These are phyloP conservation scores for Eucalyptus leucophloia DNA, from an alignment of 345 rosid genomes.

Conservation along the genomic window DNA sequence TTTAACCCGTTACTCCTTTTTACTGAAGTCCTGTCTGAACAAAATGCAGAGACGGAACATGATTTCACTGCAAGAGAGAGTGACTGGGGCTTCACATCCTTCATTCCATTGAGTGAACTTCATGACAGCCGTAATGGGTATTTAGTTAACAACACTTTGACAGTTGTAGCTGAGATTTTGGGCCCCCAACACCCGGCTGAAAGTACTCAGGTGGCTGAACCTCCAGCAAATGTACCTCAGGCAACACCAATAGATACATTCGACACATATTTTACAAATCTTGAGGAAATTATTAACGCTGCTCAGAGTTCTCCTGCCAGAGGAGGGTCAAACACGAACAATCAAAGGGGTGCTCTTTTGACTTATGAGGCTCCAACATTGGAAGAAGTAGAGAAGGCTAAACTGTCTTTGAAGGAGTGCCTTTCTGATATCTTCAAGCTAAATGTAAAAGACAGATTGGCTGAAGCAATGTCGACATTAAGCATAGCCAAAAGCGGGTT, in stretches of 20 bases:
- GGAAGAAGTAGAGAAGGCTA: slow-evolving; percentile 1
- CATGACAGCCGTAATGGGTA: not conserved
- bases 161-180: not conserved
- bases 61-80: not conserved
- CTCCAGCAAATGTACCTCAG: not conserved
- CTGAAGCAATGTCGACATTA: not conserved
- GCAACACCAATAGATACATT: not conserved
- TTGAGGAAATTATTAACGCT: not conserved
- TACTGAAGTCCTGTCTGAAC: not conserved
- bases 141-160: not conserved
- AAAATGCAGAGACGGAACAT: not conserved
- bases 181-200: not conserved
- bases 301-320: not conserved
- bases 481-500: not conserved
- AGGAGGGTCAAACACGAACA: not conserved
- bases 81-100: not conserved
- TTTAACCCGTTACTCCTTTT: not conserved
- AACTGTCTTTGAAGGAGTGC: slow-evolving; percentile 1
- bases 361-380: not conserved
- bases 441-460: slow-evolving; percentile 1
- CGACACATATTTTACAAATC: not conserved
- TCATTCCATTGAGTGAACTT: not conserved
- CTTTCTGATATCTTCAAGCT: slow-evolving; percentile 3
- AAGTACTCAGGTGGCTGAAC: not conserved
- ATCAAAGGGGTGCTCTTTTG: not conserved